A percentile compares a stretch with the other conserved stretches of the same genome.
Evolutionary conservation across 371 early-diverging fungal species (phyloP).

Genomic region (Dichotomocladium elegans): DNA sequence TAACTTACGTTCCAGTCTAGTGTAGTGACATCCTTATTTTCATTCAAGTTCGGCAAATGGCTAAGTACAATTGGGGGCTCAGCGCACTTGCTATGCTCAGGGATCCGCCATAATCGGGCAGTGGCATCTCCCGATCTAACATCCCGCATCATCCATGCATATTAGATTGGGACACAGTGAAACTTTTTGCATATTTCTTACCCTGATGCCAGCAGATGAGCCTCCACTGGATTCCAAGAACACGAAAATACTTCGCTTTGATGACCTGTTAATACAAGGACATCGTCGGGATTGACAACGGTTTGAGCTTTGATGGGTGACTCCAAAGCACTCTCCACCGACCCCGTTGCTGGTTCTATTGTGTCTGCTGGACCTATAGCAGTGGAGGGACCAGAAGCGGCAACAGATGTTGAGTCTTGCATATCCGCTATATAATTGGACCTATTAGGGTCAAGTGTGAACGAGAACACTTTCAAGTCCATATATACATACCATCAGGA

Average conservation of each 20-base stretch:
- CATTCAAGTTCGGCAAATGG: conserved; percentile 52
- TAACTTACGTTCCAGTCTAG: conserved; percentile 88
- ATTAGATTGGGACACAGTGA: neutral
- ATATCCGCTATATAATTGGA: conserved; percentile 3
- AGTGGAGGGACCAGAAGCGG: neutral
- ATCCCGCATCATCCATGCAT: neutral
- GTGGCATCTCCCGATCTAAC: conserved; percentile 81
- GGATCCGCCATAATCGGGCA: conserved; percentile 80
- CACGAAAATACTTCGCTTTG: conserved; percentile 76
- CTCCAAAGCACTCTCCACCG: no score
- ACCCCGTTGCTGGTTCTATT: neutral
- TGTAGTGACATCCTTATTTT: conserved; percentile 71
- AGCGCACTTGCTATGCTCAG: conserved; percentile 24
- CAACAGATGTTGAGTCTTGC: conserved; percentile 2
- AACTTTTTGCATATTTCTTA: conserved; percentile 13
- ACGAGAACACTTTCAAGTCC: neutral
- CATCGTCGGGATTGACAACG: conserved; percentile 27
- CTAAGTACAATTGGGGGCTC: conserved; percentile 53
- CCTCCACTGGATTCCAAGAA: conserved; percentile 78
- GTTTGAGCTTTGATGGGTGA: conserved; percentile 8
- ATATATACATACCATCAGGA: neutral
- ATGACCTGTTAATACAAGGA: conserved; percentile 60
- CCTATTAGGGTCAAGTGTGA: neutral
- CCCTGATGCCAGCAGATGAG: conserved; percentile 82
- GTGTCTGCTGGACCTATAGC: neutral